Percentiles rank a stretch among this genome's conserved stretches.
Conservation (phyloP, 2,329 filamentous ascomycete genomes). For the Reticulascus tulasneorum region DNA sequence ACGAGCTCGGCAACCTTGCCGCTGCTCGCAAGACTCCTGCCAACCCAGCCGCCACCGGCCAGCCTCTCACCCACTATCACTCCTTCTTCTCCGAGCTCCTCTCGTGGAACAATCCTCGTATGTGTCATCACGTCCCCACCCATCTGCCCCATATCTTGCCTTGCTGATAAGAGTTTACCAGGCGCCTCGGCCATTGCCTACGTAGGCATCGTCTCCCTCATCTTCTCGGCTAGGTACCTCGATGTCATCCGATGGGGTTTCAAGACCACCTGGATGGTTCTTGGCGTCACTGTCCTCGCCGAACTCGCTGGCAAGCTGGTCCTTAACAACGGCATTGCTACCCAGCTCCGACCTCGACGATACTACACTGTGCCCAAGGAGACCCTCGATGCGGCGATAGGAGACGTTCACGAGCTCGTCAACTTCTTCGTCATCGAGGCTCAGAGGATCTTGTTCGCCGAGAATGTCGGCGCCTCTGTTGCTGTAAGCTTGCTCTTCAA, state of each 20-base stretch:
- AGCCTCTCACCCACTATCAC: constrained; percentile 66
- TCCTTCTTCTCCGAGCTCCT: constrained; percentile 67
- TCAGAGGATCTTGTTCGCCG: constrained; percentile 64
- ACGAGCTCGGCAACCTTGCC: constrained; percentile 56
- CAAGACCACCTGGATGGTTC: constrained; percentile 61
- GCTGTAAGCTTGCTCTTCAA: constrained; percentile 49
- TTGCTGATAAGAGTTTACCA: constrained; percentile 23
- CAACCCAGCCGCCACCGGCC: constrained; percentile 53
- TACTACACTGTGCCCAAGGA: constrained; percentile 65
- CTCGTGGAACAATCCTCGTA: constrained; percentile 66
- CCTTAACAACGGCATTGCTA: constrained; percentile 58
- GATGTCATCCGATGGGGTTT: constrained; percentile 62
- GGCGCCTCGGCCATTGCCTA: constrained; percentile 65
- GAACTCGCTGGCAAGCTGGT: constrained; percentile 59
- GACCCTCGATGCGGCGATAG: constrained; percentile 56
- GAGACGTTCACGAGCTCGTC: constrained; percentile 63
- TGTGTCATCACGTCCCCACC: constrained; percentile 21
- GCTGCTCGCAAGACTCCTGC: constrained; percentile 52
- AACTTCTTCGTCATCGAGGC: constrained; percentile 71
- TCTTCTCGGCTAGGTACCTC: constrained; percentile 62
- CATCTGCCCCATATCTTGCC: not conserved
- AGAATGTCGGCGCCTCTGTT: constrained; percentile 59
- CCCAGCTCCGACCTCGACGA: constrained; percentile 62
- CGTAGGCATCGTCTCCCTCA: constrained; percentile 50
- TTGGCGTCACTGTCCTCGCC: constrained; percentile 56